Base-by-base conservation (phyloP, 805 yeast species). In the Lipomyces spencermartinsiae region DNA sequence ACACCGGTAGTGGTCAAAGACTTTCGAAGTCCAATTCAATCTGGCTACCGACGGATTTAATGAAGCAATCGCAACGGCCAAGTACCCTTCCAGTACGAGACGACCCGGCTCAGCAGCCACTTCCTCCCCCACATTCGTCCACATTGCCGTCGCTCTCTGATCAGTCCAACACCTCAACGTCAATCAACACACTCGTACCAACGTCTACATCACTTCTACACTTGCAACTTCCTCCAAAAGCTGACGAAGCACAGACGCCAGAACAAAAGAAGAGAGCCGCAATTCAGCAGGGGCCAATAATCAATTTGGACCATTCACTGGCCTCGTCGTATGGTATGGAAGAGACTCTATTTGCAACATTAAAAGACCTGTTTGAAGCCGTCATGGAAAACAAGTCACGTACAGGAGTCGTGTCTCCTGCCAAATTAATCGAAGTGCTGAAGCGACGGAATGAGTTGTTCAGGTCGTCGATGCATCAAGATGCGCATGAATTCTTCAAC, bases 401-500 rank as follows among this genome's bases (percentile, higher is more conserved):
- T 25, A 87, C 85, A 1, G 98, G 98, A 4, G 91, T 95, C 1
- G 93, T 92, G 0, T 90, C 97, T 0, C 97, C 98, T 0, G 81
- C 83, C 35, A 84, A 86, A 73, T 84, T 95, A 60, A 86, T 95
- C 57, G 89, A 87, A 58, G 89, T 89, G 63, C 81, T 94, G 64
- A 94, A 92, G 77, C 85, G 85, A 65, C 93, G 91, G 72, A 95
- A 94, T 76, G 91, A 88, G 73, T 81, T 94, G 74, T 95, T 95
- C 78, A 83, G 97, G 70, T 89, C 92, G 66, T 88, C 91, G 56
- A 93, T 93, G 97, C 99, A 95, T 77, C 99, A 95, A 77, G 99
- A 95, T 81, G 98, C 98, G 4, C 99, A 95, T 79, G 99, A 95
- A 79, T 95, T 95, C 78, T 84, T 93, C 76, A 94, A 93, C 77